A percentile compares a stretch with the other conserved stretches of the same genome.
phyloP scores from a whole-genome alignment of 129 eudicot genomes.

The Deinandra increscens region DNA sequence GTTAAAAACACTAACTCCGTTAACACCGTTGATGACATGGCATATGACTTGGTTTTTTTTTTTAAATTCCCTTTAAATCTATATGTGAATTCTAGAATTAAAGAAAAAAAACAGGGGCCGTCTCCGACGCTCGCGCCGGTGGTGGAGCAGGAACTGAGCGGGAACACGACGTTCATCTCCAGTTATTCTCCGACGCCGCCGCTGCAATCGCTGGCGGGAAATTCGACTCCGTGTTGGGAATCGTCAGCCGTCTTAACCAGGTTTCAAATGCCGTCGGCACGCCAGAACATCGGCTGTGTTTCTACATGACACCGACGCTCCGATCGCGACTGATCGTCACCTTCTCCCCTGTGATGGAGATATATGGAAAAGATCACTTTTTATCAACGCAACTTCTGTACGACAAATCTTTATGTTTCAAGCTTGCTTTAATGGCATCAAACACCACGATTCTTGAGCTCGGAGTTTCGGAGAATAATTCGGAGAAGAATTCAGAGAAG shows the following conservation, averaged over 20 bases:
- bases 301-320: slow-evolving; percentile 58
- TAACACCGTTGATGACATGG: too few species aligned
- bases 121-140: too few species aligned
- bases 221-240: slow-evolving; percentile 42
- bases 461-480: slow-evolving; percentile 15
- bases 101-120: too few species aligned
- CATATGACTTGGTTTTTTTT: too few species aligned
- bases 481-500: too few species aligned
- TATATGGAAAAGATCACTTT: slow-evolving; percentile 58
- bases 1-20: too few species aligned
- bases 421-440: slow-evolving; percentile 75
- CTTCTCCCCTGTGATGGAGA: slow-evolving; percentile 29
- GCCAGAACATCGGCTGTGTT: slow-evolving; percentile 62
- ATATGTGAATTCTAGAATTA: too few species aligned
- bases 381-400: slow-evolving; percentile 45
- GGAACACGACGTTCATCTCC: too few species aligned
- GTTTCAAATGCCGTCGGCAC: slow-evolving; percentile 48
- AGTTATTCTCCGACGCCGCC: slow-evolving; percentile 61
- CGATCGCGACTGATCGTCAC: slow-evolving; percentile 52
- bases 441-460: slow-evolving; percentile 65
- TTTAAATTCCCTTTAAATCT: too few species aligned
- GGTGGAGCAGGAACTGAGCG: too few species aligned
- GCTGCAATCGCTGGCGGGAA: slow-evolving; percentile 61
- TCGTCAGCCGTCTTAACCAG: slow-evolving; percentile 51
- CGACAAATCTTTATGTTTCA: slow-evolving; percentile 78